Percentiles rank a stretch among this genome's conserved stretches.
These are phyloP conservation scores for Mariannaea sp. DNA, from an alignment of 2,329 filamentous ascomycete genomes.

Conservation along the genomic window DNA sequence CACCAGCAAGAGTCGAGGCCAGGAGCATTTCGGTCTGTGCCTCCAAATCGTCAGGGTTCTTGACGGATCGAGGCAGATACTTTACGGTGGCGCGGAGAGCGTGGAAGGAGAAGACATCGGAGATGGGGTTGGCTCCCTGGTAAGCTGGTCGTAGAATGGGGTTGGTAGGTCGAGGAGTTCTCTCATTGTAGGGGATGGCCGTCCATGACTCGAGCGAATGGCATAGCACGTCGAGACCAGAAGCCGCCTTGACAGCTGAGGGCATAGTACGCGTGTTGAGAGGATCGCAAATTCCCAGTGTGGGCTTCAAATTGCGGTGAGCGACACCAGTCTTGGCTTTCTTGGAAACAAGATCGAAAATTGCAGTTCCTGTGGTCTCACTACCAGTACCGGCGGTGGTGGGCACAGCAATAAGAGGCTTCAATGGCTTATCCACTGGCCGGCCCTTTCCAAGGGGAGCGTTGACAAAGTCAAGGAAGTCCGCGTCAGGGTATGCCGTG, in stretches of 20 bases:
- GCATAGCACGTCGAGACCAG: slow-evolving; percentile 92
- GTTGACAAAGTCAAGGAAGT: slow-evolving; percentile 97
- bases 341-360: slow-evolving; percentile 91
- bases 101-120: slow-evolving; percentile 92
- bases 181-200: slow-evolving; percentile 90
- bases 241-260: slow-evolving; percentile 86
- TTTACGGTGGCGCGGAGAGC: slow-evolving; percentile 84
- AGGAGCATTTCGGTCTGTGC: slow-evolving; percentile 96
- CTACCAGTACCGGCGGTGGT: slow-evolving; percentile 86
- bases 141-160: slow-evolving; percentile 92
- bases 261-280: slow-evolving; percentile 97
- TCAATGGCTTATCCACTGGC: slow-evolving; percentile 73
- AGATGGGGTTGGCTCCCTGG: slow-evolving; percentile 96
- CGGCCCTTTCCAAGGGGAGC: slow-evolving; percentile 85
- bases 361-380: slow-evolving; percentile 96
- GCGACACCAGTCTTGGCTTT: slow-evolving; percentile 95
- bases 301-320: slow-evolving; percentile 93
- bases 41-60: slow-evolving; percentile 87
- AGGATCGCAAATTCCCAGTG: slow-evolving; percentile 82
- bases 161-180: slow-evolving; percentile 81
- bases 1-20: slow-evolving; percentile 89
- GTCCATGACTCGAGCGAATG: slow-evolving; percentile 97
- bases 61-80: slow-evolving; percentile 87
- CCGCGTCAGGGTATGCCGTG: slow-evolving; percentile 84
- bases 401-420: slow-evolving; percentile 79